Conservation (phyloP, 2,329 filamentous ascomycete genomes). For the Phaeosphaeriaceae sp. region DNA sequence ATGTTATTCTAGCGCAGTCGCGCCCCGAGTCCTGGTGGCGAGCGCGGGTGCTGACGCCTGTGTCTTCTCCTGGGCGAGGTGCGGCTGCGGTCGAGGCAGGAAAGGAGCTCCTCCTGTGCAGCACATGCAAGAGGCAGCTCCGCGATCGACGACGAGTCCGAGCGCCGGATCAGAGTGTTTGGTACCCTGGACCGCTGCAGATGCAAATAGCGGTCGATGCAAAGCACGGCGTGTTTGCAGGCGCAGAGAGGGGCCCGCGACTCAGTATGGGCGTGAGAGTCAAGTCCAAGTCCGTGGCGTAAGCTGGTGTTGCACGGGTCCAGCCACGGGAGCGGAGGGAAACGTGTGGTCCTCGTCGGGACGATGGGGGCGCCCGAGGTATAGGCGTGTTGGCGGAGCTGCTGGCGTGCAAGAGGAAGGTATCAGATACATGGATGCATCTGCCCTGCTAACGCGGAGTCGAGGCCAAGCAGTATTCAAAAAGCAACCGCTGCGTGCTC, state of each 20-base stretch:
- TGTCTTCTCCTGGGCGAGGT: not conserved
- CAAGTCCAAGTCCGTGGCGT: not conserved
- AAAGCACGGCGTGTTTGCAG: not conserved
- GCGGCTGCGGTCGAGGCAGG: constrained; percentile 15
- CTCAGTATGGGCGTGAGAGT: not conserved
- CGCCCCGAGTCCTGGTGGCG: not conserved
- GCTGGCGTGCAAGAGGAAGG: not conserved
- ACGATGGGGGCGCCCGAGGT: not conserved
- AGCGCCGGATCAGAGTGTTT: not conserved
- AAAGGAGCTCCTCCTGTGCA: constrained; percentile 7
- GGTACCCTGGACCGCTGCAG: constrained; percentile 1
- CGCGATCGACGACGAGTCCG: constrained; percentile 8
- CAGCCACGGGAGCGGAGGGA: not conserved
- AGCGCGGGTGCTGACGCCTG: not conserved
- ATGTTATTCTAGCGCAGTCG: constrained; percentile 20
- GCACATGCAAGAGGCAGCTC: constrained; percentile 3
- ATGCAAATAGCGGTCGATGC: not conserved
- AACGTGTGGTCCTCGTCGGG: not conserved
- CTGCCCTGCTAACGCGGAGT: not conserved
- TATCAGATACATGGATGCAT: not conserved
- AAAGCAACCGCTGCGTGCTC: not conserved
- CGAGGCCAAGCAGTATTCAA: not conserved
- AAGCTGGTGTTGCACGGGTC: not conserved
- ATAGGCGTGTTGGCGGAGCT: not conserved
- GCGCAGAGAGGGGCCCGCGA: not conserved